Percentiles rank a stretch among this genome's conserved stretches.
These are phyloP conservation scores for Hypoxylon rickii DNA, from an alignment of 495 filamentous ascomycete genomes.

Conservation along the genomic window DNA sequence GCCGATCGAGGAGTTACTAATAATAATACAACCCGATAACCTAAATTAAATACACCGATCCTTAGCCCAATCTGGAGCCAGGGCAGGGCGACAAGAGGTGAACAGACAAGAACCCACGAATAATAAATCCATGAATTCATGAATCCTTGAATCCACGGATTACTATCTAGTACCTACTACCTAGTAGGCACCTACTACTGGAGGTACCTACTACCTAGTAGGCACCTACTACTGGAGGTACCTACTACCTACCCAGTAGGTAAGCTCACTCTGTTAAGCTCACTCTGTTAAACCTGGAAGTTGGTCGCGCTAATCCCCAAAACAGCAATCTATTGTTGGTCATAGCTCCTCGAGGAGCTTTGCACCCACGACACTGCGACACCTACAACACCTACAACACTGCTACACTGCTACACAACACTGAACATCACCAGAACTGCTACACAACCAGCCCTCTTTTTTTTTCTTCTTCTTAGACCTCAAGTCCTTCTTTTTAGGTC, in stretches of 20 bases:
- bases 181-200: no score
- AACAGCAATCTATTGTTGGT: constrained; percentile 39
- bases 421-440: not conserved
- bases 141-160: not conserved
- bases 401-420: not conserved
- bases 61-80: no score
- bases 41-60: constrained; percentile 9
- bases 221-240: not conserved
- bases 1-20: not conserved
- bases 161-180: no score
- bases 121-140: no score
- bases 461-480: no score
- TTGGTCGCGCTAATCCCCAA: no score
- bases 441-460: not conserved
- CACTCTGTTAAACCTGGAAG: no score
- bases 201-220: not conserved
- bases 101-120: no score
- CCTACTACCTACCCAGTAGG: not conserved
- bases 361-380: constrained; percentile 14
- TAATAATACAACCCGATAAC: no score
- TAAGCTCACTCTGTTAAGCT: constrained; percentile 9
- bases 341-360: constrained; percentile 31
- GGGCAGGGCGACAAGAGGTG: no score
- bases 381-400: constrained; percentile 10
- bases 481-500: no score